phyloP scores from a whole-genome alignment of 202 grass and related monocot genomes.

The Dendrocalamus latiflorus region DNA sequence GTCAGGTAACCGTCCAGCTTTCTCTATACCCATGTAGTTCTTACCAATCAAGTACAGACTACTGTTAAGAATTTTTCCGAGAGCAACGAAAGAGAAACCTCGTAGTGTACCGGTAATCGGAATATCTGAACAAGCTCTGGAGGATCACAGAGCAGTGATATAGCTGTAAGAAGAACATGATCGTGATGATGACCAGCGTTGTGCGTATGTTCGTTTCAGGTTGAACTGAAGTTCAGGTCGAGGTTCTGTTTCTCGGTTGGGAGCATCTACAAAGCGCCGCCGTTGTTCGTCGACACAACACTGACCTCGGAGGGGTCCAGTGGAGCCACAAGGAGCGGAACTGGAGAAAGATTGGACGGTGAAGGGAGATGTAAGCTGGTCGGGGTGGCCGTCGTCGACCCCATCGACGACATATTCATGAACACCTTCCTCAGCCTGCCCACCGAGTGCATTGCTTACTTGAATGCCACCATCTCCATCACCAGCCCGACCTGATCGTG shows the following conservation, averaged over 20 bases:
- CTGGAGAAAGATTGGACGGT: conserved; percentile 58
- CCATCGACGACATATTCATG: conserved; percentile 78
- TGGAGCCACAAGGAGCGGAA: conserved; percentile 50
- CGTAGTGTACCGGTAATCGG: not conserved
- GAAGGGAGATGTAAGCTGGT: conserved; percentile 71
- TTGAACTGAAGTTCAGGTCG: conserved; percentile 68
- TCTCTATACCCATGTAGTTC: not conserved
- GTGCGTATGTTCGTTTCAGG: conserved; percentile 33
- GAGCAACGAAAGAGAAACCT: no score
- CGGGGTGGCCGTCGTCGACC: conserved; percentile 66
- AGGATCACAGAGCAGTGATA: not conserved
- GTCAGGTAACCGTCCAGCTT: conserved; percentile 41
- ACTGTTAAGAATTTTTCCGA: no score
- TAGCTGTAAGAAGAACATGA: not conserved
- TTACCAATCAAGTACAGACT: not conserved
- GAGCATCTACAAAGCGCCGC: conserved; percentile 74
- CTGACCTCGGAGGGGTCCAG: conserved; percentile 75
- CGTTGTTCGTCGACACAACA: conserved; percentile 74
- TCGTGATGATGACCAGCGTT: not conserved
- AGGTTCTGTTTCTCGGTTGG: conserved; percentile 83
- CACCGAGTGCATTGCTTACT: conserved; percentile 79
- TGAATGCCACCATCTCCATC: conserved; percentile 66
- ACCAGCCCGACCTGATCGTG: conserved; percentile 9
- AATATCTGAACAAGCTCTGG: not conserved
- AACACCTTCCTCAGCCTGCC: no score